Percentiles rank a stretch among this genome's conserved stretches.
phyloP scores from a whole-genome alignment of 306 rosid genomes.

The Inga leiocalycina region DNA sequence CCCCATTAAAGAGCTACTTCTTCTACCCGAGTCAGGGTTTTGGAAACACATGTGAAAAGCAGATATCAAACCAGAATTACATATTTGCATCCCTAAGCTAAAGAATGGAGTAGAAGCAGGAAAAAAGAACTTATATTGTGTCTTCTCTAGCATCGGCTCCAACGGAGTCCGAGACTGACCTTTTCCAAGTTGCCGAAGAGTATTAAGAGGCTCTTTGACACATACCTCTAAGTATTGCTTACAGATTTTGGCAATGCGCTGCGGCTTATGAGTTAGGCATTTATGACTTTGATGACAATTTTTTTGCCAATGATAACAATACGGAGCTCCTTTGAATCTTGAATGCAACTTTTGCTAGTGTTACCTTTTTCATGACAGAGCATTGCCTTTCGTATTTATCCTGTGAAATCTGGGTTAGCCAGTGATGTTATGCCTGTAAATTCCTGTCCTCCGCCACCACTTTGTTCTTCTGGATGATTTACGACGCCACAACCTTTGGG shows the following conservation, averaged over 20 bases:
- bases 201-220: no score
- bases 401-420: background rate
- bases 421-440: background rate
- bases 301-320: no score
- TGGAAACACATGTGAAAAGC: background rate
- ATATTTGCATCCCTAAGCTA: background rate
- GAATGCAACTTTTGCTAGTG: no score
- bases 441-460: background rate
- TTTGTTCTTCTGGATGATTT: background rate
- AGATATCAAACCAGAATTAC: background rate
- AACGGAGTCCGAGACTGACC: background rate
- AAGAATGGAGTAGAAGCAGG: background rate
- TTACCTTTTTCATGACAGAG: no score
- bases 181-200: background rate
- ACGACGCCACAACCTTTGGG: background rate
- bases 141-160: background rate
- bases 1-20: background rate
- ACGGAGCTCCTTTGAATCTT: background rate
- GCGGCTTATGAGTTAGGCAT: no score
- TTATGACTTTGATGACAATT: no score
- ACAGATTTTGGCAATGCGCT: no score
- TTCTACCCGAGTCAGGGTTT: background rate
- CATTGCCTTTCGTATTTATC: background rate
- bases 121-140: background rate
- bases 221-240: no score